Base-by-base conservation (phyloP, 768 basidiomycete species). In the Agaricus blazei region DNA sequence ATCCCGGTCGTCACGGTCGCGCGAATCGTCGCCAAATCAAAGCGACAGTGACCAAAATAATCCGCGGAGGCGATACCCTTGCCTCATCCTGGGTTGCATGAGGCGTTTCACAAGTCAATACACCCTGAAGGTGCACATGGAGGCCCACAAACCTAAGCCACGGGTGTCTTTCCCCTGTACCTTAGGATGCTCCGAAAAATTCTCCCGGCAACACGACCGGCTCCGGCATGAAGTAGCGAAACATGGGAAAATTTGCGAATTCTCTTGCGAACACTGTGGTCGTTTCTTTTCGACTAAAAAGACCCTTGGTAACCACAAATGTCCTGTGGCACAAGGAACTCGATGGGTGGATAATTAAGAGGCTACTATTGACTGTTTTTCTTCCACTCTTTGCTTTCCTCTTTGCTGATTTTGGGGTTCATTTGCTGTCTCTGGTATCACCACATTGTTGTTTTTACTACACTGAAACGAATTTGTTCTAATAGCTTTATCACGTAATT, bases 171-270 rank as follows among this genome's bases (percentile, higher is more conserved):
- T 78, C 59, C 75, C 75, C 15, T 81, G 81, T 62, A 78, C 78
- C 5, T 68, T 76, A n/a, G 81, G 81, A 12, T 83, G 81, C 62
- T 67, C 71, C 5, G 80, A 81, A 64, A 71, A 70, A 9, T 83
- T 83, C 64, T 81, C 80, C 31, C 68, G 81, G 48, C 80, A 80
- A 55, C 81, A 83, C 58, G 81, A 83, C 57, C 68, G 79, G 34
- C 72, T 83, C 11, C 74, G 81, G 51, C 81, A 83, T 56, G 81
- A 83, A 63, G 80, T 83, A 4, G 76, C 77, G 8, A 80, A 83
- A 62, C 81, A 83, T 57, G 76, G 77, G 12, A 80, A 80, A 60
- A 59, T 81, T 43, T 83, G 81, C 67, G 80, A 81, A 58, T 80
- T 78, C 62, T 65, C 67, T 1, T 83, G 81, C 59, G 69, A 74